These are phyloP conservation scores for Ophidiomyces ophidiicola DNA, from an alignment of 2,329 filamentous ascomycete genomes.

Conservation along the genomic window DNA sequence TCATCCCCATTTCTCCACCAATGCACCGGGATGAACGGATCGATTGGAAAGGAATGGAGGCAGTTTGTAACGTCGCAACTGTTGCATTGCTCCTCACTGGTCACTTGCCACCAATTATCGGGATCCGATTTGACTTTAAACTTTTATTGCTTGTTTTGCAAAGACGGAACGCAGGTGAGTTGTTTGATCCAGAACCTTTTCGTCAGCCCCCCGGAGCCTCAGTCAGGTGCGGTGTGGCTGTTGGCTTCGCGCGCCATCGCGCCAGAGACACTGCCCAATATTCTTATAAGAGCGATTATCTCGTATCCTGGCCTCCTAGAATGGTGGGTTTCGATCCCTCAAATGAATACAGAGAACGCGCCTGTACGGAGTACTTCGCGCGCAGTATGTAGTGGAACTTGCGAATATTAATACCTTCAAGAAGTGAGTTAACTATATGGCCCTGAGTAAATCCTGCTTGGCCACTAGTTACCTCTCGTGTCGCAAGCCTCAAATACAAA, in stretches of 20 bases:
- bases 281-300: slow-evolving; percentile 7
- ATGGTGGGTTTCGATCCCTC: no score
- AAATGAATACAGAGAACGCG: no score
- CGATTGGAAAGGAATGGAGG: slow-evolving; percentile 10
- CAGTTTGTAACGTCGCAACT: slow-evolving; percentile 12
- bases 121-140: background rate
- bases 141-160: background rate
- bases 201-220: slow-evolving; percentile 3
- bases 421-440: no score
- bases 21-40: slow-evolving; percentile 9
- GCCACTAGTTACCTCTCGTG: no score
- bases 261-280: background rate
- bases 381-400: no score
- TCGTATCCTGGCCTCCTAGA: slow-evolving; percentile 1
- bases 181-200: slow-evolving; percentile 3
- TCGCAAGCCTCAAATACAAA: no score
- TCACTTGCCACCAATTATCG: slow-evolving; percentile 2
- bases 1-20: slow-evolving; percentile 1
- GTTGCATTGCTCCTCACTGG: slow-evolving; percentile 1
- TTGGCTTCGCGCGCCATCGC: slow-evolving; percentile 1
- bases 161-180: no score
- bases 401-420: no score
- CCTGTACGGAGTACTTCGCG: no score
- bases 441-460: no score
- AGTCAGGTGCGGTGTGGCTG: slow-evolving; percentile 1